phyloP scores from a whole-genome alignment of 768 basidiomycete genomes.

The Xerocomellus intermedius region DNA sequence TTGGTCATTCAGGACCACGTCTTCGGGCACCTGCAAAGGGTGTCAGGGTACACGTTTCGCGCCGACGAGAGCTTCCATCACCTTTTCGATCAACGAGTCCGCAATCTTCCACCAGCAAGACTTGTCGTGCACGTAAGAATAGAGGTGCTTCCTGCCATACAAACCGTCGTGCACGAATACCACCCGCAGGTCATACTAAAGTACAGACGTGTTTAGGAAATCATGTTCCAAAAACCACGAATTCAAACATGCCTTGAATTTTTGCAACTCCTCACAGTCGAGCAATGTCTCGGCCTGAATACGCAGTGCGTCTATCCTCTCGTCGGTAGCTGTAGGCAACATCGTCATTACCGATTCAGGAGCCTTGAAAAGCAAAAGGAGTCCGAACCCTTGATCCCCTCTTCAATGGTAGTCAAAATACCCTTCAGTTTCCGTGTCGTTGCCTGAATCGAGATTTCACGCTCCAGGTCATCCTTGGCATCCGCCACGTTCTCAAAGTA shows the following conservation, averaged over 20 bases:
- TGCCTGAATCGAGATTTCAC: conserved; percentile 41
- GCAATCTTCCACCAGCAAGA: conserved; percentile 81
- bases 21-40: conserved; percentile 60
- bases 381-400: conserved; percentile 50
- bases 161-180: conserved; percentile 78
- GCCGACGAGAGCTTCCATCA: conserved; percentile 14
- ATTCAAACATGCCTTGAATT: conserved; percentile 46
- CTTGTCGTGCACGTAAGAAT: conserved; percentile 67
- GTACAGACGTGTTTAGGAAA: neutral
- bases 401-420: conserved; percentile 51
- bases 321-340: conserved; percentile 48
- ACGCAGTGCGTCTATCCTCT: conserved; percentile 45
- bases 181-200: conserved; percentile 78
- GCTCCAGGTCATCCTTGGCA: conserved; percentile 44
- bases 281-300: conserved; percentile 46
- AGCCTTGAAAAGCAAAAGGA: neutral
- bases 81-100: conserved; percentile 68
- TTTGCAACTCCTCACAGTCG: conserved; percentile 64
- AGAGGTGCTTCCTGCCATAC: conserved; percentile 73
- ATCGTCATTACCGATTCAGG: neutral
- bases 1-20: conserved; percentile 63
- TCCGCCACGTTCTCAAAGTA: conserved; percentile 72
- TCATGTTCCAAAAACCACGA: neutral
- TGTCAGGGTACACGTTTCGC: neutral
- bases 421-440: conserved; percentile 52